Evolutionary conservation across 1,284 basidiomycete genomes (phyloP).

Genomic region (Irpex lacteus): DNA sequence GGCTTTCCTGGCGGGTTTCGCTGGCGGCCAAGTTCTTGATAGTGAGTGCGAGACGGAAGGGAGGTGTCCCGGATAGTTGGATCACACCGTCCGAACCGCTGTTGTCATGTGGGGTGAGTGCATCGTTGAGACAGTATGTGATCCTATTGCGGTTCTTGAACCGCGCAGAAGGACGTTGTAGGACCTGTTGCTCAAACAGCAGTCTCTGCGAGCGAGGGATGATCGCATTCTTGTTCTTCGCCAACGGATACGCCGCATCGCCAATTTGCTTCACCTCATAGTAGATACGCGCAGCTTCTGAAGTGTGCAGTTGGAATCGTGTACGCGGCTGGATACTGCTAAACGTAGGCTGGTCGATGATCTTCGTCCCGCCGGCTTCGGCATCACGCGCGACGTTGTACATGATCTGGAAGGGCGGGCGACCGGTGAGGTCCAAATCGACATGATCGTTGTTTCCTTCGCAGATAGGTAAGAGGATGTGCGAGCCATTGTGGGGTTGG

Average conservation of each 20-base stretch:
- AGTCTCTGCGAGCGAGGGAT: constrained; percentile 64
- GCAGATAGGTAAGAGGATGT: constrained; percentile 77
- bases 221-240: constrained; percentile 54
- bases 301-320: constrained; percentile 82
- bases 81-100: constrained; percentile 61
- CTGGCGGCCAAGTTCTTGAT: constrained; percentile 75
- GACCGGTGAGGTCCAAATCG: constrained; percentile 78
- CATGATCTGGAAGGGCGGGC: constrained; percentile 84
- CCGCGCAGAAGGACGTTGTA: constrained; percentile 70
- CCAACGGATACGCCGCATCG: constrained; percentile 83
- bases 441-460: constrained; percentile 78
- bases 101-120: constrained; percentile 51
- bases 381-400: constrained; percentile 71
- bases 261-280: constrained; percentile 89
- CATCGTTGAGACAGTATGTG: constrained; percentile 76
- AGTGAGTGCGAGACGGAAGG: constrained; percentile 77
- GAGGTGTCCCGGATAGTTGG: constrained; percentile 76
- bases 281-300: constrained; percentile 76
- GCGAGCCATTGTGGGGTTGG: constrained; percentile 62
- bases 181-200: constrained; percentile 83
- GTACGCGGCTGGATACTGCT: constrained; percentile 84
- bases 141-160: constrained; percentile 70
- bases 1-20: constrained; percentile 53
- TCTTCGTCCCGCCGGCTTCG: constrained; percentile 56
- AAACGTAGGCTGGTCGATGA: constrained; percentile 73